phyloP scores from a whole-genome alignment of 2,329 filamentous ascomycete genomes.

The Pseudofabraea citricarpa region DNA sequence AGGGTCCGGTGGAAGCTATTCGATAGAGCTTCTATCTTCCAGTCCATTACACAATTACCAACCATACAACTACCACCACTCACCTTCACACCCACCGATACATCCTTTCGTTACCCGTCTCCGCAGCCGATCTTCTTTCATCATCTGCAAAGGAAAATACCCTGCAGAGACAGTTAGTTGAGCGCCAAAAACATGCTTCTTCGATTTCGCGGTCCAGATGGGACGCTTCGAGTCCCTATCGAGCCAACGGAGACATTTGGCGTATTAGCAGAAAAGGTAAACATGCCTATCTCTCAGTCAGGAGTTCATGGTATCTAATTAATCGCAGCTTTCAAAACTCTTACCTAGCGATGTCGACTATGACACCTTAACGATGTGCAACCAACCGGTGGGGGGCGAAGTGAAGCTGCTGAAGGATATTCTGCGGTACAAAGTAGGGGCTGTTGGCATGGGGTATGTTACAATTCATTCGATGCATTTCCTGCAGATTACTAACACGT shows the following conservation, averaged over 20 bases:
- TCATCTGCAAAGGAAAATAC: too few relatives aligned
- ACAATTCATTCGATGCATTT: too few relatives aligned
- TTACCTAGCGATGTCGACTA: constrained; percentile 60
- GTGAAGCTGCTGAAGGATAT: constrained; percentile 56
- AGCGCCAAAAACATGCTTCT: constrained; percentile 21
- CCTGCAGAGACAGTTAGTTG: too few relatives aligned
- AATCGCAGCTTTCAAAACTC: constrained; percentile 48
- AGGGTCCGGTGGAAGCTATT: too few relatives aligned
- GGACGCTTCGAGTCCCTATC: constrained; percentile 81
- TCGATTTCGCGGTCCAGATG: constrained; percentile 78
- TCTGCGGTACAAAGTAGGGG: constrained; percentile 46
- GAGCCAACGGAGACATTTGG: constrained; percentile 70
- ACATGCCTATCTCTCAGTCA: not conserved
- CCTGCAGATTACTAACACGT: too few relatives aligned
- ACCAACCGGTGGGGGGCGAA: constrained; percentile 53
- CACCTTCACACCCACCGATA: not conserved
- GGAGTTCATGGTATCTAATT: too few relatives aligned
- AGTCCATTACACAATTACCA: not conserved
- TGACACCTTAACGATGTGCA: constrained; percentile 55
- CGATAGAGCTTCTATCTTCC: too few relatives aligned
- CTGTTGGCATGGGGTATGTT: constrained; percentile 55
- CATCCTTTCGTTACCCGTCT: not conserved
- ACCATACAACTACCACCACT: constrained; percentile 3
- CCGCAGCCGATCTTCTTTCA: too few relatives aligned
- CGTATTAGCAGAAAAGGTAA: constrained; percentile 50